Evolutionary conservation across 192 early-diverging fungal species (phyloP).

Genomic region (Pecoramyces ruminantium): DNA sequence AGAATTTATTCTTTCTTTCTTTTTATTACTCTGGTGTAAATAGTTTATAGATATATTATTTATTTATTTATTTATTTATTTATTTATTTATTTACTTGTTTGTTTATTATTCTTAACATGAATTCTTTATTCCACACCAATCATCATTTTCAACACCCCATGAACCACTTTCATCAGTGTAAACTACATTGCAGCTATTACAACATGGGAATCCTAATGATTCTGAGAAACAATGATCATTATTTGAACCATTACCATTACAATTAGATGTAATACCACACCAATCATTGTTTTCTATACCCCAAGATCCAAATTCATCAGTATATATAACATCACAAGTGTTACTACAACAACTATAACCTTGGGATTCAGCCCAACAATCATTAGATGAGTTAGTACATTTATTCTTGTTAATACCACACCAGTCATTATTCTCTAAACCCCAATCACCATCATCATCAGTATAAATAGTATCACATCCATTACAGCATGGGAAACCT

Average conservation of each 20-base stretch:
- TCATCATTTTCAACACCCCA: background rate
- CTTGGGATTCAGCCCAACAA: background rate
- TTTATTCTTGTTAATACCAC: background rate
- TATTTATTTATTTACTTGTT: no score
- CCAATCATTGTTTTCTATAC: background rate
- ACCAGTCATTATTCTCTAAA: background rate
- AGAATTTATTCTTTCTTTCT: no score
- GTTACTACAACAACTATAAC: background rate
- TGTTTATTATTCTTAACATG: background rate
- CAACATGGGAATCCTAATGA: background rate
- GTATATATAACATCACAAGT: background rate
- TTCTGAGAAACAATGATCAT: background rate
- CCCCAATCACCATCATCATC: background rate
- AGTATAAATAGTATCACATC: background rate
- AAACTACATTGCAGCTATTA: background rate
- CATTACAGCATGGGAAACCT: background rate
- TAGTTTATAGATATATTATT: no score
- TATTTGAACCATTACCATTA: background rate
- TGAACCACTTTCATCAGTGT: background rate
- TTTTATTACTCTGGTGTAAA: no score
- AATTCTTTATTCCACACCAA: background rate
- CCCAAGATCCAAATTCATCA: background rate
- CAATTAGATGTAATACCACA: background rate
- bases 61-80: no score
- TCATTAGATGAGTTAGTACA: background rate